These are phyloP conservation scores for Neopestalotiopsis sp. DNA, from an alignment of 2,329 filamentous ascomycete species.

Conservation along the genomic window DNA sequence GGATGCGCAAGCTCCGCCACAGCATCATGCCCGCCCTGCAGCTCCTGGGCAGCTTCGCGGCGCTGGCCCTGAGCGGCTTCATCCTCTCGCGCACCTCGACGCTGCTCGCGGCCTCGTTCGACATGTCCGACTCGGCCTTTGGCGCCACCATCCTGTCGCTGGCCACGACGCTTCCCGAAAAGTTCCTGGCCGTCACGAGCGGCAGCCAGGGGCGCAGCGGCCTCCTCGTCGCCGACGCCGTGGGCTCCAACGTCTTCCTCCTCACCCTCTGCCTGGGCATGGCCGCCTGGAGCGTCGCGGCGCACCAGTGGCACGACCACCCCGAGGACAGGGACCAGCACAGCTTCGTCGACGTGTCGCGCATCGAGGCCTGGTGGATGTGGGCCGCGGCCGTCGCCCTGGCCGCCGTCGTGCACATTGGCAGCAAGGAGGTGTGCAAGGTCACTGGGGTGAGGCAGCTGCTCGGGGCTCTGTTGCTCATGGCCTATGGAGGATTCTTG, in stretches of 20 bases:
- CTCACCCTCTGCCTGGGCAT: neutral
- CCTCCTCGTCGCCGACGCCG: neutral
- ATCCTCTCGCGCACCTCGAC: neutral
- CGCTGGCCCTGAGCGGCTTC: neutral
- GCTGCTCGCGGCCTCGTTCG: neutral
- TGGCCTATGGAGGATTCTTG: neutral
- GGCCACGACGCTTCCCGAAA: neutral
- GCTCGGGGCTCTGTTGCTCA: neutral
- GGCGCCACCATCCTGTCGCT: neutral
- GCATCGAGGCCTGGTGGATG: neutral
- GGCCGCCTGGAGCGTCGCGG: neutral
- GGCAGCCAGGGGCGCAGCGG: neutral
- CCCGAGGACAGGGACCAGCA: neutral
- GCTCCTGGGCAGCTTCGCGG: neutral
- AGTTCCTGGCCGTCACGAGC: neutral
- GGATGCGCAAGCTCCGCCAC: neutral
- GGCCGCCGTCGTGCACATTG: neutral
- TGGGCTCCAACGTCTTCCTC: neutral
- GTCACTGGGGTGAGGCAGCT: neutral
- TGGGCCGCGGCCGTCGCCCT: neutral
- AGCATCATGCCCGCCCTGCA: neutral
- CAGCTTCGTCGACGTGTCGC: neutral
- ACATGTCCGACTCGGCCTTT: neutral
- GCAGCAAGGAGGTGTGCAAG: neutral
- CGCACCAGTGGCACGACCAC: neutral